Base-by-base conservation (phyloP, 192 early-diverging fungal genomes). In the Coemansia sp. region DNA sequence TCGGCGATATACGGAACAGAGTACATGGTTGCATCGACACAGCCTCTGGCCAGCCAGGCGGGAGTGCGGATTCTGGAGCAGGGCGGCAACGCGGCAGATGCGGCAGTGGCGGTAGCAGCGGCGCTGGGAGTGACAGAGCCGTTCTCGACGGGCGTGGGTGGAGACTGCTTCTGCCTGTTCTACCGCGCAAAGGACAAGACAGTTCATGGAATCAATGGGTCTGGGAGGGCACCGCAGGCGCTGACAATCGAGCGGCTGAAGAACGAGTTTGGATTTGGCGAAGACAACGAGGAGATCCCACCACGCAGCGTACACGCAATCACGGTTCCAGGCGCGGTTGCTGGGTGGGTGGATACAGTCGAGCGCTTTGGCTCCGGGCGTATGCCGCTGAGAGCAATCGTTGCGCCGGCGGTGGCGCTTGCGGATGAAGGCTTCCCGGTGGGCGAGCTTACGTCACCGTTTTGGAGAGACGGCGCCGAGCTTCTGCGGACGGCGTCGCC, bases 41-140 rank as follows among this genome's bases (percentile, higher is more conserved):
- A 93, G 78, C 91, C 91, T 11, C 75, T 92, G 30, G 92, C 92
- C 10, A 84, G 85, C 55, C 78, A 89, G 45, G 87, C 87, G 1
- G 92, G 92, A 20, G 70, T 90, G 3, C 67, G 64, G 14, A 88
- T 91, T 21, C 71, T 93, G 10, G 79, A 76, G 49, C 69, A 71
- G 53, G 92, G 92, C 23, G 92, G 92, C 10, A 93, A 92, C 71
- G 91, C 92, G 3, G 92, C 91, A 10, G 92, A 89, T 76, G 88
- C 88, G n/a, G 88, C 88, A 18, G 77, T 89, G 4, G 88, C 88
- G 8, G 83, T 85, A n/a, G 91, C 91, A 9, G 89, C 90, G 46
- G 88, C 85, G 5, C 75, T 92, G 7, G 88, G 86, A 60, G 88
- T 92, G 9, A 89, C 89, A 15, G 88, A 90, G 79, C 92, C 92